Evolutionary conservation across 2,329 filamentous ascomycete species (phyloP), one percentile per base, ranked within the genome.

Genomic region (Fusarium fracticaudum): DNA sequence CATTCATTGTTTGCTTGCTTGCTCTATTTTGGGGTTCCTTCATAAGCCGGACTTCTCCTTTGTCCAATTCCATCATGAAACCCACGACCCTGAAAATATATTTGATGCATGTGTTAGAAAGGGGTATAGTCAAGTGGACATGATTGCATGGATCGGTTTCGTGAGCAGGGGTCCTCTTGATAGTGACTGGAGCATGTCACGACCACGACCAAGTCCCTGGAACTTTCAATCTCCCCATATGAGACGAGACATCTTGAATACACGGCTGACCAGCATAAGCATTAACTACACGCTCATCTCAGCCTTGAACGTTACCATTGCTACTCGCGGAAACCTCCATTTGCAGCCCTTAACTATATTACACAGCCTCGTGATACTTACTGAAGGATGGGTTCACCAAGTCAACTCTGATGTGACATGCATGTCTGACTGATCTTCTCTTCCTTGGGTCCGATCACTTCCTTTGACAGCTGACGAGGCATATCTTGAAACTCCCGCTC

Each of bases 21-120:
- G 33, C 33, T 35, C 66, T 69, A 58, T 72, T 67, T 71, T 63
- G 18, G 60, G 64, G 51, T 53, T 53, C 60, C 29, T 31, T 57
- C 29, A 47, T 66, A 53, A 63, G 69, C 54, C 59, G 37, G 48
- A 44, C 18, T 50, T 51, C 44, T 62, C 57, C 62, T 60, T 61
- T 60, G 33, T 20, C 24, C 67, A 65, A 55, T 68, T 68, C 47
- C 71, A 69, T 78, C 63, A 72, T 77, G 76, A 78, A 78, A 78
- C 76, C 70, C 48, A 45, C 64, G 53, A 60, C 67, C 67, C 67
- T 70, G 67, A 54, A 66, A 71, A 54, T 37, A 60, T 60, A 66
- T 60, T 71, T 64, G 64, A 77, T 69, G 76, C 69, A 76, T 47
- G 61, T 48, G 64, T 55, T 41, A 66, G 70, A 69, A 71, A 75